Evolutionary conservation across 176 grass and related monocot species (phyloP), one percentile per base, ranked within the genome.

Genomic region (Paspalum notatum): DNA sequence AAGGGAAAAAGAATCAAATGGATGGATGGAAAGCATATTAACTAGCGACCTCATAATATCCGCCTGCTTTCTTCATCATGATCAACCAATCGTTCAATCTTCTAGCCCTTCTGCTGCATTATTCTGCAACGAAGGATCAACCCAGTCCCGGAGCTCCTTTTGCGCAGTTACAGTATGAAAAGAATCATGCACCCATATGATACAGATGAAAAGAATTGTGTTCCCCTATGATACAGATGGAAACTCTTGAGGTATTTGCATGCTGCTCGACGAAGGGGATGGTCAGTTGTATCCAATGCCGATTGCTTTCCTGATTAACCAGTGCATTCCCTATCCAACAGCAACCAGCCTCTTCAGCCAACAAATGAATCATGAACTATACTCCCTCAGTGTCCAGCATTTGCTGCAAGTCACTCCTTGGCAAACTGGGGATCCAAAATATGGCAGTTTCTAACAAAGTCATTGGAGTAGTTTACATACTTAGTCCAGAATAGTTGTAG

Each of bases 401-500:
- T 82, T 82, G 43, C 58, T 53, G 25, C 15, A 82, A 51, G 25
- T 86, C 77, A 77, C 57, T 72, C 69, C 42, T 79, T 81, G 58
- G 66, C 74, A 79, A 80, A 82, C 13, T 85, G 86, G n/a, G 86
- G 80, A 77, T 93, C 88, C 63, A 93, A 79, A 78, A 97, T 89
- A 90, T 97, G 91, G 74, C 94, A 97, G 66, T 85, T 93, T 77
- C 81, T 89, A 76, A 97, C 74, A 14, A 97, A 97, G 60, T 97
- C 93, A 18, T 85, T 97, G 79, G 93, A 87, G 80, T 91, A 87
- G 62, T 97, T 97, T 75, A 97, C 86, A 59, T 97, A 78, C 56
- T 91, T 97, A 2, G 86, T 85, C 94, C 94, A 97, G 81, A 97
- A 91, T 71, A 91, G 86, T 71, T 97, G 89, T 44, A 97, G 84